A percentile compares a stretch with the other conserved stretches of the same genome.
These are phyloP conservation scores for Alnus glutinosa DNA, from an alignment of 306 rosid species.

Conservation along the genomic window DNA sequence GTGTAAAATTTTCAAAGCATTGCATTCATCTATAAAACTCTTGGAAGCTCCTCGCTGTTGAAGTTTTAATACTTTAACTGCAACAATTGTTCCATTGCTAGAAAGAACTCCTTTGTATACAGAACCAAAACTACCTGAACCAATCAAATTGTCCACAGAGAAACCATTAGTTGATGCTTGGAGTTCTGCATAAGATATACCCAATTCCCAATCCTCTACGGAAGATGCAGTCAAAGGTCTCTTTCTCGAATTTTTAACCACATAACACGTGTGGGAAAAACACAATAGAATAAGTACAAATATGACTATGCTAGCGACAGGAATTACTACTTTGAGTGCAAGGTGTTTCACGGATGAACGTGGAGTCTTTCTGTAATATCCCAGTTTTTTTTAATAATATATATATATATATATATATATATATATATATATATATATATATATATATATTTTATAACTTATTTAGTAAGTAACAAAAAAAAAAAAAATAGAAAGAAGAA, in stretches of 20 bases:
- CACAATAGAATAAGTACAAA: slow-evolving; percentile 18
- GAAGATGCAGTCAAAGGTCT: slow-evolving; percentile 1
- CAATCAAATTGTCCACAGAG: slow-evolving; percentile 36
- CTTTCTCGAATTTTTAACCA: slow-evolving; percentile 10
- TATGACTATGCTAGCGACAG: neutral
- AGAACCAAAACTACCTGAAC: slow-evolving; percentile 41
- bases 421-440: no score
- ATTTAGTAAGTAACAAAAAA: no score
- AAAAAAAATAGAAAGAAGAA: no score
- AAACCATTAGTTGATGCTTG: slow-evolving; percentile 32
- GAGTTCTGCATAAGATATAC: slow-evolving; percentile 36
- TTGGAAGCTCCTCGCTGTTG: neutral
- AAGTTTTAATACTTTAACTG: slow-evolving; percentile 32
- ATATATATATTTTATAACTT: no score
- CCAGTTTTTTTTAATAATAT: no score
- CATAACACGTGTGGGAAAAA: neutral
- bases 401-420: no score
- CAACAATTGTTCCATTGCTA: slow-evolving; percentile 20
- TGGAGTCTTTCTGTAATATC: neutral
- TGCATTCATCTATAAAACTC: slow-evolving; percentile 5
- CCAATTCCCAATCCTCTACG: neutral
- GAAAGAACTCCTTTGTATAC: slow-evolving; percentile 40
- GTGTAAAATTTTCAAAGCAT: slow-evolving; percentile 28
- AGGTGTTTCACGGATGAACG: neutral
- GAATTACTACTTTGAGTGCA: slow-evolving; percentile 26